Base-by-base conservation (phyloP, 163 green algal genomes). In the Chlamydomonas reinhardtii region DNA sequence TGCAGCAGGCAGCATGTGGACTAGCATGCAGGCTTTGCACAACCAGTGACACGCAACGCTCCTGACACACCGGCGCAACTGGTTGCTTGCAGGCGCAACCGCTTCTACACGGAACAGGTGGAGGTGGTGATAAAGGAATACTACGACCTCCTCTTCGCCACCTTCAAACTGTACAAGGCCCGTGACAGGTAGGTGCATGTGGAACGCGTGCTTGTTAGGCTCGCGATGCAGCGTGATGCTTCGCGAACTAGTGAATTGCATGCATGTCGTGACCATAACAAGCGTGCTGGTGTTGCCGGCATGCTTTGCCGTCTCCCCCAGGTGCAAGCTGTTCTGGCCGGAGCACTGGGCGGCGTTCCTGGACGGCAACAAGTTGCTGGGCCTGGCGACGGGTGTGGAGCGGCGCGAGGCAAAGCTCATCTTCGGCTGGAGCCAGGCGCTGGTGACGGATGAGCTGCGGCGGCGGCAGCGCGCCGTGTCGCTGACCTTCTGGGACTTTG, bases 391-490 rank as follows among this genome's bases (percentile, higher is more conserved):
- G 35, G 90, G 73, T n/a, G 52, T 88, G 27, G 69, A 72, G 54
- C 73, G 82, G 24, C n/a, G 31, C 29, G 73, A 87, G 70, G 81
- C 81, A 27, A 81, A 90, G 69, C 83, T 93, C 0, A 76, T 94
- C 0, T 94, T 91, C 77, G 82, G 19, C 4, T 91, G 88, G 86
- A 89, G 73, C 74, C 90, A 94, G 69, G 24, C 69, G 52, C 52
- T 85, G 29, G 88, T 94, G 25, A 78, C 86, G 25, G 91, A 94
- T 39, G 91, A 94, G 90, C 85, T 94, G 56, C 87, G 89, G 66
- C 72, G 86, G 56, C 68, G 91, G n/a, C 90, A 93, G 73, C 54
- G 89, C 3, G 90, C 89, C 12, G 85, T 94, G 22, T 88, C 82
- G 12, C 76, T 93, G 59, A 83, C 72, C 5, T 88, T 90, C 73